Conservation (phyloP, 2,329 filamentous ascomycete genomes). For the Aspergillus sp. region DNA sequence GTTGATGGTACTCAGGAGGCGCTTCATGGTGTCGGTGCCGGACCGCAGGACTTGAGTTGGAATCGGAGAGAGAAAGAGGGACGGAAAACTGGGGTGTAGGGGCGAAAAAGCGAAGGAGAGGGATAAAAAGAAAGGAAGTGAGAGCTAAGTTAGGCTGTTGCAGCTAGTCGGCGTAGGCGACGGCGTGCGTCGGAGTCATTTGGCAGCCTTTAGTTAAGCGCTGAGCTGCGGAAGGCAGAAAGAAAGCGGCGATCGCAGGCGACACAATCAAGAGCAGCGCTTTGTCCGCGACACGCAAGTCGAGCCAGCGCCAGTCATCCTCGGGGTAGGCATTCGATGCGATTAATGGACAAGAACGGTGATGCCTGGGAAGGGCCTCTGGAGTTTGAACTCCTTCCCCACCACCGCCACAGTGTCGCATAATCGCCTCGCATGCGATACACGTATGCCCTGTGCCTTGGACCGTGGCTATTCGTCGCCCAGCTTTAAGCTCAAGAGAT, state of each 20-base stretch:
- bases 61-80: not conserved
- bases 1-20: constrained; percentile 38
- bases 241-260: constrained; percentile 15
- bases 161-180: constrained; percentile 1
- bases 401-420: constrained; percentile 10
- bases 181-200: not conserved
- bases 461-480: constrained; percentile 7
- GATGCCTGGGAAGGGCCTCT: constrained; percentile 19
- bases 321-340: not conserved
- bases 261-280: constrained; percentile 4
- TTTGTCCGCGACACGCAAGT: constrained; percentile 17
- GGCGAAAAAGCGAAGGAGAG: constrained; percentile 8
- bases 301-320: not conserved
- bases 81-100: not conserved
- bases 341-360: constrained; percentile 9
- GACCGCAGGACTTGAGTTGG: not conserved
- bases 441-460: constrained; percentile 14
- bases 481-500: constrained; percentile 14
- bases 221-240: constrained; percentile 11
- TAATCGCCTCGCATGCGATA: not conserved
- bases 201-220: constrained; percentile 10
- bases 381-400: constrained; percentile 3
- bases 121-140: constrained; percentile 11
- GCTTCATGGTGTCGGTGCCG: constrained; percentile 37
- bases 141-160: not conserved